Percentiles rank a stretch among this genome's conserved stretches.
Conservation (phyloP, 495 filamentous ascomycete genomes). For the Talaromyces borbonicus region DNA sequence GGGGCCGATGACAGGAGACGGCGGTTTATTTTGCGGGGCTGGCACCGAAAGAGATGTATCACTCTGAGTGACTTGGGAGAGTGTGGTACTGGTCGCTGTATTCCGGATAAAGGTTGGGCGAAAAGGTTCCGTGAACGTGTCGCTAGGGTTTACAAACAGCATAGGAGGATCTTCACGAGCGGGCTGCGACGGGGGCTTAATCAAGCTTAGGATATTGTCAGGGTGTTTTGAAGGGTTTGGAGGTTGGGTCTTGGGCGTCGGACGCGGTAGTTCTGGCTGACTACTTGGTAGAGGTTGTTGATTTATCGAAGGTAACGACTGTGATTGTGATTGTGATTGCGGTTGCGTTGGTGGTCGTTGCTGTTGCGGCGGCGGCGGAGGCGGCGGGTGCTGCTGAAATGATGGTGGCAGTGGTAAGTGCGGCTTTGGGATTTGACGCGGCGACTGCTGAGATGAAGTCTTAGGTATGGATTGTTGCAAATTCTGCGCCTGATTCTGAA, state of each 20-base stretch:
- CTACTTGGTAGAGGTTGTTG: constrained; percentile 26
- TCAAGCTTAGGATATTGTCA: not conserved
- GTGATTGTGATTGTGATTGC: too few species aligned
- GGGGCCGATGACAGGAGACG: constrained; percentile 12
- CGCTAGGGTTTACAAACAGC: constrained; percentile 33
- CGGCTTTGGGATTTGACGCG: not conserved
- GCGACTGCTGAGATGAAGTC: constrained; percentile 9
- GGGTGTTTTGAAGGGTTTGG: not conserved
- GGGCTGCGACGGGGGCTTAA: constrained; percentile 9
- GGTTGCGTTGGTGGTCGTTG: not conserved
- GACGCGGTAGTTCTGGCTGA: too few species aligned
- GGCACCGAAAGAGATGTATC: not conserved
- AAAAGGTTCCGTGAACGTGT: constrained; percentile 11
- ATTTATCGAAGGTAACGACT: too few species aligned
- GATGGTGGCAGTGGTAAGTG: not conserved
- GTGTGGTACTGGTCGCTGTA: constrained; percentile 10
- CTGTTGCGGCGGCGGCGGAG: not conserved
- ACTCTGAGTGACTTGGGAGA: constrained; percentile 20
- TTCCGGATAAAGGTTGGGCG: constrained; percentile 27
- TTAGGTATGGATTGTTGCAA: constrained; percentile 16
- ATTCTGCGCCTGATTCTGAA: constrained; percentile 9
- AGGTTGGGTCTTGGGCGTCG: too few species aligned
- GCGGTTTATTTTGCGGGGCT: constrained; percentile 20
- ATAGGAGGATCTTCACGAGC: constrained; percentile 10
- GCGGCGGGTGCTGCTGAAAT: not conserved